Base-by-base conservation (phyloP, 305 asterid species). In the Fraxinus greggii region DNA sequence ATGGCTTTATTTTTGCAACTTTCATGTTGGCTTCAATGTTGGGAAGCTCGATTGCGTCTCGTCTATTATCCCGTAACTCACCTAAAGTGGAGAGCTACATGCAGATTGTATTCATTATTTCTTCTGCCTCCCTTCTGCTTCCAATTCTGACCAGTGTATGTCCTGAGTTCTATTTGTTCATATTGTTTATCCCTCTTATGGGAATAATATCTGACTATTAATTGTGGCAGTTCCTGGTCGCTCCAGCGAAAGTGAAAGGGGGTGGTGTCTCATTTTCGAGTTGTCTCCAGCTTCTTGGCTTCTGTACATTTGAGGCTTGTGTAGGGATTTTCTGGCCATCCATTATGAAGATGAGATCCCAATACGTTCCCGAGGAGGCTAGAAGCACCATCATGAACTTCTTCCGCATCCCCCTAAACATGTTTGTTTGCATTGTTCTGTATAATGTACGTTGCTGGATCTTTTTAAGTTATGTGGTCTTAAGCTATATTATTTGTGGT, bases 271-370 rank as follows among this genome's bases (percentile, higher is more conserved):
- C 97, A 61, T 92, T 92, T 83, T 70, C 93, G 12, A 95, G 99
- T 76, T 88, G 93, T 87, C 88, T 95, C 80, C 98, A 92, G 85
- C 87, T 95, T 84, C 95, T 95, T 76, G 99, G 99, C 76, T 95
- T 95, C 85, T 95, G 98, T 82, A 85, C 93, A 56, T 95, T 95
- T 84, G 99, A 95, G 89, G 85, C 94, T 38, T 95, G 99, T 89
- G 98, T 94, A 6, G 99, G 99, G 56, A 88, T 95, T 78, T 95
- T 95, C 86, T 95, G 97, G 99, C 99, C 99, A 0, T 95, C 99
- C 85, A 95, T 95, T 77, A 95, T 95, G 99, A 95, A 95, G 93
- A 95, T 95, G 99, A 92, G 99, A 87, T 95, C 99, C 81, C 97
- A 92, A 78, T 95, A 93, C 93, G 92, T 95, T 75, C 99, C 98